A percentile compares a stretch with the other conserved stretches of the same genome.
Conservation (phyloP, 495 filamentous ascomycete species). For the Aspergillus biplanus region DNA sequence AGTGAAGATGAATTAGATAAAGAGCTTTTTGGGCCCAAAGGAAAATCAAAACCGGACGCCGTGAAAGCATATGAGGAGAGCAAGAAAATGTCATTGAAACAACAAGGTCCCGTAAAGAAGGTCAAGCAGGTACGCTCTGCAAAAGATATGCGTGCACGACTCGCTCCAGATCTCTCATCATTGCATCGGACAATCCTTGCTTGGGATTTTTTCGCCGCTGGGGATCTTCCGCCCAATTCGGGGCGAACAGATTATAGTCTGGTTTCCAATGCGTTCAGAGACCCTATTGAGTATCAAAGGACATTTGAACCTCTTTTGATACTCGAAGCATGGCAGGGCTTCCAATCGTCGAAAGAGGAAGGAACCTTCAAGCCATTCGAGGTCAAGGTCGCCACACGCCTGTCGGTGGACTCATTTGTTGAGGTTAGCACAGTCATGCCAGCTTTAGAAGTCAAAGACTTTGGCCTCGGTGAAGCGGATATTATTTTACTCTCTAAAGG, state of each 20-base stretch:
- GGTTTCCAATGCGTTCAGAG: constrained; percentile 75
- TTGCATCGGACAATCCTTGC: constrained; percentile 84
- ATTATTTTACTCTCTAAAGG: constrained; percentile 81
- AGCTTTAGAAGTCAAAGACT: constrained; percentile 68
- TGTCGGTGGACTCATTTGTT: constrained; percentile 89
- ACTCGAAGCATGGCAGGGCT: constrained; percentile 94
- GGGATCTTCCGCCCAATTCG: constrained; percentile 76
- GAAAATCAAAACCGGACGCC: constrained; percentile 46
- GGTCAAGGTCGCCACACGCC: constrained; percentile 80
- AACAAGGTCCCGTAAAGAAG: constrained; percentile 79
- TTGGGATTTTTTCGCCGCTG: constrained; percentile 91
- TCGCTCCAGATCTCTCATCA: constrained; percentile 84
- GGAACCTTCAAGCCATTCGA: constrained; percentile 75
- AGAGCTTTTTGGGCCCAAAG: constrained; percentile 59
- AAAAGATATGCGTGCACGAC: constrained; percentile 90
- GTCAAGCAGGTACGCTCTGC: constrained; percentile 72
- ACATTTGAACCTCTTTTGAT: constrained; percentile 91
- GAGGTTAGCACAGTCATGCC: constrained; percentile 85
- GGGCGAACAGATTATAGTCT: constrained; percentile 68
- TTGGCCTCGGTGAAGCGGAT: constrained; percentile 79
- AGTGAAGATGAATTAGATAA: constrained; percentile 68
- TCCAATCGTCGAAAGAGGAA: constrained; percentile 88
- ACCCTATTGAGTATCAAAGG: constrained; percentile 77
- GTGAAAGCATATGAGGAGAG: constrained; percentile 59
- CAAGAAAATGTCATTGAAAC: constrained; percentile 53